Percentiles rank a stretch among this genome's conserved stretches.
These are phyloP conservation scores for Pseudofabraea citricarpa DNA, from an alignment of 2,329 filamentous ascomycete genomes.

Conservation along the genomic window DNA sequence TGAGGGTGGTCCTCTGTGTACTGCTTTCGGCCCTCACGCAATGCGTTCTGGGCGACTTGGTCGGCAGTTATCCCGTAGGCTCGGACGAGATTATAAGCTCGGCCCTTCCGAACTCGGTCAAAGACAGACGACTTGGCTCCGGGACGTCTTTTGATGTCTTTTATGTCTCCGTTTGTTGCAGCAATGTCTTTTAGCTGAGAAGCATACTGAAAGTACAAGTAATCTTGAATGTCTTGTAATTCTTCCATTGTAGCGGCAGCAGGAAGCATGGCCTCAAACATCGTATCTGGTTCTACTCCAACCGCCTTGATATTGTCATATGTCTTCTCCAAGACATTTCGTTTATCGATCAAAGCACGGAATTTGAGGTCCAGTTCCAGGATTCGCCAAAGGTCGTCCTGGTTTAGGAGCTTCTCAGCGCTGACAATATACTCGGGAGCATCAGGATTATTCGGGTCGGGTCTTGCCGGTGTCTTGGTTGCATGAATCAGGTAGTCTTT, in stretches of 20 bases:
- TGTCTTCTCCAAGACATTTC: slow-evolving; percentile 75
- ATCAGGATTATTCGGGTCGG: slow-evolving; percentile 60
- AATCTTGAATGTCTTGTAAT: slow-evolving; percentile 93
- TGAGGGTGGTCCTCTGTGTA: slow-evolving; percentile 80
- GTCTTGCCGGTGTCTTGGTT: slow-evolving; percentile 58
- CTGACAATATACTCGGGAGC: slow-evolving; percentile 67
- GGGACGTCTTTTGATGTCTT: slow-evolving; percentile 65
- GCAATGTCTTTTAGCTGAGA: slow-evolving; percentile 77
- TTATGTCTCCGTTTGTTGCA: slow-evolving; percentile 55
- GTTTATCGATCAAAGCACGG: slow-evolving; percentile 85
- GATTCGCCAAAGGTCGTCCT: slow-evolving; percentile 92
- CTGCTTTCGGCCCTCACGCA: slow-evolving; percentile 71
- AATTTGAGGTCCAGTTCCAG: slow-evolving; percentile 95
- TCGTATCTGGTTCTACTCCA: slow-evolving; percentile 61
- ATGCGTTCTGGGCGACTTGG: slow-evolving; percentile 79
- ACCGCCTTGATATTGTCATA: slow-evolving; percentile 66
- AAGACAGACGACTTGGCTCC: slow-evolving; percentile 77
- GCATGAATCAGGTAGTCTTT: slow-evolving; percentile 97
- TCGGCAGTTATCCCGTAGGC: slow-evolving; percentile 90
- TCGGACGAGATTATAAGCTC: slow-evolving; percentile 75
- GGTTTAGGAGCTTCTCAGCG: slow-evolving; percentile 84
- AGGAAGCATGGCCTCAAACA: slow-evolving; percentile 78
- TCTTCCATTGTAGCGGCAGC: slow-evolving; percentile 86
- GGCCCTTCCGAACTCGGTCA: slow-evolving; percentile 78
- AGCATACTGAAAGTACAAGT: slow-evolving; percentile 90